Evolutionary conservation across 2,329 filamentous ascomycete species (phyloP), one percentile per base, ranked within the genome.

Genomic region (Epichloe festucae): DNA sequence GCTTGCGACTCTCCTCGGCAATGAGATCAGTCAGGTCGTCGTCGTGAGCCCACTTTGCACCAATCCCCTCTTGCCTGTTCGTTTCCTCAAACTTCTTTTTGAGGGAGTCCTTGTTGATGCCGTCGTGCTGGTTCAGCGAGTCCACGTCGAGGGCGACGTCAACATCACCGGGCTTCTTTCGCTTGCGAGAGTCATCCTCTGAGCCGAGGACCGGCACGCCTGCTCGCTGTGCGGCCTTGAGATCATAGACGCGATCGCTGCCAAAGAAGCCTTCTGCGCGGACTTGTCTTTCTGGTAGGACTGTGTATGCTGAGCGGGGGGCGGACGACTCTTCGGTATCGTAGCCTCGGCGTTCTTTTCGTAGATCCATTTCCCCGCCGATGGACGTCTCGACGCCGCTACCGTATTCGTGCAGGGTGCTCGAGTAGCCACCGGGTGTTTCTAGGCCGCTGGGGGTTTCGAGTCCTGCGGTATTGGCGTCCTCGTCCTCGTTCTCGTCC

Each of bases 21-120:
- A 98, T 96, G 87, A 98, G 94, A 62, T 95, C 87, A 61, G 84
- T 91, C 52, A 98, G 70, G 64, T 96, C 91, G 59, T 97, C 91
- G 65, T 95, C 87, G 68, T 77, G 75, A 53, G 81, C 79, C 79
- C 84, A 89, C 60, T 82, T 78, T 21, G 81, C 79, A 38, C 84
- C 82, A 23, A 78, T 66, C 17, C 82, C 81, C 64, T 86, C 85
- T 57, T 84, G 77, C 53, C 72, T 75, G 62, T 68, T 79, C 64
- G 73, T 85, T 74, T 72, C 81, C 53, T 97, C 90, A 62, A 94
- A 98, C 63, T 84, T 78, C 62, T 78, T 66, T 78, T 78, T 79
- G 61, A 98, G 67, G 59, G 90, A 87, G 27, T 95, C 90, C 67
- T 91, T 95, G 68, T 79, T 85, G 61, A 97, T 76, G 44, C 84